Conservation (phyloP, 441 rosid species). For the Pelargonium myrrhifolium region DNA sequence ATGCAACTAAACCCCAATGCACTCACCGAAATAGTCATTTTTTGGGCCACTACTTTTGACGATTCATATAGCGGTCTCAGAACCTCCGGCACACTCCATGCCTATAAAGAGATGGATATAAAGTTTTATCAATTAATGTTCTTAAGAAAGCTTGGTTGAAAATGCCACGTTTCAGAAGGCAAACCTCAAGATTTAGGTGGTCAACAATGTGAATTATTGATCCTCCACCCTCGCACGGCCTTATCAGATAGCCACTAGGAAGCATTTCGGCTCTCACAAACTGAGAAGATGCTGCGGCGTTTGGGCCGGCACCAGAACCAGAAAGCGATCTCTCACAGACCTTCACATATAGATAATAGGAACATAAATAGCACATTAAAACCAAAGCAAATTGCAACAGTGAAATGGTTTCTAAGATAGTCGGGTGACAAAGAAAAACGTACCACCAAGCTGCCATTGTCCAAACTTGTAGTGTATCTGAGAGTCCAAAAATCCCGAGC, state of each 20-base stretch:
- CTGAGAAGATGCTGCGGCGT: conserved; percentile 65
- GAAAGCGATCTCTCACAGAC: conserved; percentile 97
- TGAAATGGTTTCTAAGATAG: background rate
- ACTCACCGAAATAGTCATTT: conserved; percentile 85
- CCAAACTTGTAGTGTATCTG: conserved; percentile 82
- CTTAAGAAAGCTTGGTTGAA: background rate
- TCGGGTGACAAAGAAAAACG: conserved; percentile 7
- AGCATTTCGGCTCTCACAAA: conserved; percentile 95
- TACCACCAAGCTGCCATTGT: conserved; percentile 99
- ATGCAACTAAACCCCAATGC: background rate
- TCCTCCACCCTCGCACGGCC: conserved; percentile 99
- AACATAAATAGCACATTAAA: conserved; percentile 5
- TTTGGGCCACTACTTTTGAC: conserved; percentile 83
- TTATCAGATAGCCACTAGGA: conserved; percentile 88
- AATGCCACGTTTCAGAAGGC: background rate
- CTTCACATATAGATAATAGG: conserved; percentile 25
- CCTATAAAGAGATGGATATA: conserved; percentile 34
- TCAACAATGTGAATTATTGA: conserved; percentile 96
- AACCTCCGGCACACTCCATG: conserved; percentile 99
- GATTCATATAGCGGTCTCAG: conserved; percentile 90
- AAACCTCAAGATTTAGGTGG: conserved; percentile 89
- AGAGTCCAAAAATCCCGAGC: conserved; percentile 98
- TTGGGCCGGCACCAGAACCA: conserved; percentile 91
- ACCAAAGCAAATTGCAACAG: background rate
- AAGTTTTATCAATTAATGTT: background rate